Percentiles rank a stretch among this genome's conserved stretches.
Conservation (phyloP, 2,329 filamentous ascomycete species). For the Colletotrichum sp. region DNA sequence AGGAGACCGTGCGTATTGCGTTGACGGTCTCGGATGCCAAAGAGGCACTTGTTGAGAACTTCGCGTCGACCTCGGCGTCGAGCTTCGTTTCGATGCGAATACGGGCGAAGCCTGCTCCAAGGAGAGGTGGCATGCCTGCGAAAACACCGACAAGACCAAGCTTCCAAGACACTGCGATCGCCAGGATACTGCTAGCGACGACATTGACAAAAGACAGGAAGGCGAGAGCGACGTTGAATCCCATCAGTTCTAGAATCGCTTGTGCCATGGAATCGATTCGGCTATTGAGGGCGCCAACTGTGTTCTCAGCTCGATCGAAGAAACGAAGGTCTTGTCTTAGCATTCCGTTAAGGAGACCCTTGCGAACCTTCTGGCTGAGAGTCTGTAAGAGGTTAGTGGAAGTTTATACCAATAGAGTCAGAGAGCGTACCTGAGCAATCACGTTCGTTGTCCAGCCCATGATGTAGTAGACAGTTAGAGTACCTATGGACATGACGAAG, state of each 20-base stretch:
- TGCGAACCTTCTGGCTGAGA: constrained; percentile 26
- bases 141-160: constrained; percentile 48
- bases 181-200: constrained; percentile 40
- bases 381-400: neutral
- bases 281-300: constrained; percentile 35
- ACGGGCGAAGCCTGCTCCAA: constrained; percentile 44
- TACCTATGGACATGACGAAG: constrained; percentile 28
- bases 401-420: neutral
- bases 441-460: constrained; percentile 26
- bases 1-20: constrained; percentile 49
- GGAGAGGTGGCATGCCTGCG: constrained; percentile 45
- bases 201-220: constrained; percentile 45
- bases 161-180: constrained; percentile 48
- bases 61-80: constrained; percentile 37
- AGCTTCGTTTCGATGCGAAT: constrained; percentile 46
- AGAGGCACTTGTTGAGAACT: constrained; percentile 44
- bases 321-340: constrained; percentile 46
- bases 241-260: constrained; percentile 50
- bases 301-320: constrained; percentile 37
- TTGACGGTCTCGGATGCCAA: constrained; percentile 50
- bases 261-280: constrained; percentile 37
- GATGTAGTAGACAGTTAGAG: constrained; percentile 25
- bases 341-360: constrained; percentile 29
- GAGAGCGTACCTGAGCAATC: constrained; percentile 5
- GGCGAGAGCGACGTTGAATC: constrained; percentile 46